Percentiles rank a stretch among this genome's conserved stretches.
Conservation (phyloP, 2,329 filamentous ascomycete genomes). For the Cadophora luteo-olivacea region DNA sequence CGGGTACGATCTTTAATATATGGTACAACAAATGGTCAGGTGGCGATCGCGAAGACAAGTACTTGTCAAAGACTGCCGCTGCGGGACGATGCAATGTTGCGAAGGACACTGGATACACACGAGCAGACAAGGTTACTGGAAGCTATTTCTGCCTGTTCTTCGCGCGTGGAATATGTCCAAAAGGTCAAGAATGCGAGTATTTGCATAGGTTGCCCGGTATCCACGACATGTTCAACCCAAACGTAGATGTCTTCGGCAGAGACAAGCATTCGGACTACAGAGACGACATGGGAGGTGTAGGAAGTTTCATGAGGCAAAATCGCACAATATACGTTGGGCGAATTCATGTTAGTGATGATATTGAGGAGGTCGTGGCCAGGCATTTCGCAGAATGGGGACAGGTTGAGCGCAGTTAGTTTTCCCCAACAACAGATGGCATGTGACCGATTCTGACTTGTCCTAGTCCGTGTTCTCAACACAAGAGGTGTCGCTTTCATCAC, state of each 20-base stretch:
- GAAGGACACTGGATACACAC: conserved; percentile 79
- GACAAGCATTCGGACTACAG: conserved; percentile 94
- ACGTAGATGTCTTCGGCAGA: conserved; percentile 92
- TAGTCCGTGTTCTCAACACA: conserved; percentile 80
- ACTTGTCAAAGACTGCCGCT: conserved; percentile 81
- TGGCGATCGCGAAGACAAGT: conserved; percentile 92
- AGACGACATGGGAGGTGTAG: conserved; percentile 97
- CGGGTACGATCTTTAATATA: conserved; percentile 95
- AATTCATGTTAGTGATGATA: conserved; percentile 95
- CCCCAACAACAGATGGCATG: not conserved
- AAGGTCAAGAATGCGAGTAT: conserved; percentile 92
- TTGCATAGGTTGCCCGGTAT: conserved; percentile 87
- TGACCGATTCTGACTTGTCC: conserved; percentile 34
- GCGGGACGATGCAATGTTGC: conserved; percentile 87
- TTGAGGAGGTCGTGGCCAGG: conserved; percentile 92
- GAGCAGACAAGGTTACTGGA: conserved; percentile 76
- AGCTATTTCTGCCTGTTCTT: conserved; percentile 95
- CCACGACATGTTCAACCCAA: conserved; percentile 90
- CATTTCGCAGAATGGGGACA: conserved; percentile 98
- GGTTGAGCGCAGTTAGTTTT: conserved; percentile 70
- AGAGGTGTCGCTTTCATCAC: conserved; percentile 95
- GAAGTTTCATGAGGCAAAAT: conserved; percentile 92
- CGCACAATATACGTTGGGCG: conserved; percentile 91
- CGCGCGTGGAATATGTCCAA: conserved; percentile 80
- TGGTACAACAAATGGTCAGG: conserved; percentile 99